Conservation (phyloP, 768 basidiomycete species). For the Podaxis pistillaris region DNA sequence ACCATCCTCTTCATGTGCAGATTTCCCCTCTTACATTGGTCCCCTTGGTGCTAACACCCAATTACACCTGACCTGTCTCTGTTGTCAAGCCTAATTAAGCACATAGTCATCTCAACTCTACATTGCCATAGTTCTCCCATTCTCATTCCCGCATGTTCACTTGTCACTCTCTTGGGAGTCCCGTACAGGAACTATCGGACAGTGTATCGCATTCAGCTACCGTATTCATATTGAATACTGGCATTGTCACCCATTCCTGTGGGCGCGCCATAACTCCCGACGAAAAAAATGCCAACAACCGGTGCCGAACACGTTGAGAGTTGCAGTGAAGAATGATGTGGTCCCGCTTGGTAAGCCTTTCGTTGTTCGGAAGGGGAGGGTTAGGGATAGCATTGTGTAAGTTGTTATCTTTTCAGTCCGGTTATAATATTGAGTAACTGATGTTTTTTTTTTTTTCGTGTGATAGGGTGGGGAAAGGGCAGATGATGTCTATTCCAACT, state of each 20-base stretch:
- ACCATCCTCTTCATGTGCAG: background rate
- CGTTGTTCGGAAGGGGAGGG: constrained; percentile 40
- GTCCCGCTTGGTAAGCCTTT: constrained; percentile 48
- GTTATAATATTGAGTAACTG: background rate
- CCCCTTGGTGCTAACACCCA: background rate
- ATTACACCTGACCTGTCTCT: constrained; percentile 1
- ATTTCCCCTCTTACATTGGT: background rate
- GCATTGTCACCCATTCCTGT: background rate
- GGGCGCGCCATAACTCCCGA: background rate
- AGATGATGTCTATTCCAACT: constrained; percentile 49
- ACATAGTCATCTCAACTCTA: background rate
- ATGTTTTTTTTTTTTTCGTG: background rate
- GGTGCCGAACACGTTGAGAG: constrained; percentile 39
- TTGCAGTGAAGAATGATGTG: constrained; percentile 51
- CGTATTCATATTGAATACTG: background rate
- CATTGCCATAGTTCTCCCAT: background rate
- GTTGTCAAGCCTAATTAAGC: background rate
- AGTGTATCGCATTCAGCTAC: background rate
- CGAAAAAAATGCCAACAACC: constrained; percentile 29
- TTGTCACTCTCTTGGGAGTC: background rate
- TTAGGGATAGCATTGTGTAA: constrained; percentile 37
- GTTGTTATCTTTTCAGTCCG: constrained; percentile 1
- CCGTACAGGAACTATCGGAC: background rate
- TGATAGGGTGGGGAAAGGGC: constrained; percentile 41
- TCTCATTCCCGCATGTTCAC: background rate